Conservation (phyloP, 345 rosid genomes). For the Hirschfeldia incana region DNA sequence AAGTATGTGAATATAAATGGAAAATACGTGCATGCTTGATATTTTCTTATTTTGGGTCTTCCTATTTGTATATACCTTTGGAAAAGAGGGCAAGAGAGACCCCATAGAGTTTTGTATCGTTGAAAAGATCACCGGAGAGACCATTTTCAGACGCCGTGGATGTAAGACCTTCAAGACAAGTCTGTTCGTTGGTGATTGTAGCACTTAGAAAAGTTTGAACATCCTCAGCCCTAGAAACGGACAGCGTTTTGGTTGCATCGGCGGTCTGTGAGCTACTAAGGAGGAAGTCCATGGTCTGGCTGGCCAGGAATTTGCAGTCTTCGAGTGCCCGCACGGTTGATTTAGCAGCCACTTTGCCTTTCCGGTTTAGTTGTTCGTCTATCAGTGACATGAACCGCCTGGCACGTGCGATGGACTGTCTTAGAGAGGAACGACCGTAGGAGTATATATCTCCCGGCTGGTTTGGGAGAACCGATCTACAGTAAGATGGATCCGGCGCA, state of each 20-base stretch:
- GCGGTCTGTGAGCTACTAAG: slow-evolving; percentile 46
- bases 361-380: slow-evolving; percentile 47
- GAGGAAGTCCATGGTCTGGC: slow-evolving; percentile 55
- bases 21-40: slow-evolving; percentile 28
- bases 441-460: slow-evolving; percentile 52
- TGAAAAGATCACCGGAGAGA: slow-evolving; percentile 53
- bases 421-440: slow-evolving; percentile 58
- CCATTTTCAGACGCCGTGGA: slow-evolving; percentile 53
- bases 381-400: slow-evolving; percentile 49
- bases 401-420: slow-evolving; percentile 66
- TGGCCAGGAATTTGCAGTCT: slow-evolving; percentile 69
- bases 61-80: slow-evolving; percentile 49
- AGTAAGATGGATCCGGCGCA: slow-evolving; percentile 68
- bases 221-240: slow-evolving; percentile 55
- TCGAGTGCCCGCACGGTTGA: slow-evolving; percentile 62
- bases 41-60: slow-evolving; percentile 31
- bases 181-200: slow-evolving; percentile 68
- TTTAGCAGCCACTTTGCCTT: slow-evolving; percentile 45
- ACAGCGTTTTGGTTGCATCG: slow-evolving; percentile 46
- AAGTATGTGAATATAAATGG: background rate
- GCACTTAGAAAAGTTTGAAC: slow-evolving; percentile 76
- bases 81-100: slow-evolving; percentile 76
- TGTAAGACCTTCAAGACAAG: slow-evolving; percentile 71
- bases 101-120: slow-evolving; percentile 78
- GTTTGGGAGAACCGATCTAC: slow-evolving; percentile 61